Conservation (phyloP, 176 grass and related monocot genomes). For the Avena eriantha region DNA sequence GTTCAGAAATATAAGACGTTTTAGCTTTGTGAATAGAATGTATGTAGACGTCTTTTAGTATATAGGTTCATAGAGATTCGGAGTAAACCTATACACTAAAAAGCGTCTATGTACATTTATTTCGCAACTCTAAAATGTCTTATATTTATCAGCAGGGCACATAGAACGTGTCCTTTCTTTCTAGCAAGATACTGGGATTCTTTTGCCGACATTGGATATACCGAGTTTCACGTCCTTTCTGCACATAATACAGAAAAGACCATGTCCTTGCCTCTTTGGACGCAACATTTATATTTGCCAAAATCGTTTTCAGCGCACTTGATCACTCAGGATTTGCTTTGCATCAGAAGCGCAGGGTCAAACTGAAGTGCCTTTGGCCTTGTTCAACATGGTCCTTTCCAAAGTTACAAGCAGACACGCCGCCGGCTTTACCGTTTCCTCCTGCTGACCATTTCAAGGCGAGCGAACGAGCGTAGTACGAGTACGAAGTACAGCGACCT, state of each 20-base stretch:
- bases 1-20: too few relatives aligned
- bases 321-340: background rate
- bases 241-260: background rate
- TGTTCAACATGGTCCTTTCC: slow-evolving; percentile 5
- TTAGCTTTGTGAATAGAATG: too few relatives aligned
- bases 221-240: background rate
- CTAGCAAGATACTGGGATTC: too few relatives aligned
- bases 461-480: background rate
- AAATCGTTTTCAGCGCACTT: too few relatives aligned
- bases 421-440: slow-evolving; percentile 33
- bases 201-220: background rate
- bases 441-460: slow-evolving; percentile 36
- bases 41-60: too few relatives aligned
- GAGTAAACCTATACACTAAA: too few relatives aligned
- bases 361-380: slow-evolving; percentile 14
- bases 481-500: slow-evolving; percentile 15
- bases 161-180: too few relatives aligned
- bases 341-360: background rate
- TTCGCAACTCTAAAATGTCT: too few relatives aligned
- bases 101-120: too few relatives aligned
- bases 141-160: too few relatives aligned
- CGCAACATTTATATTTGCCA: background rate
- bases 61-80: too few relatives aligned
- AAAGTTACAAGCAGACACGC: background rate
- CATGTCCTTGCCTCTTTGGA: background rate